A percentile compares a stretch with the other conserved stretches of the same genome.
Conservation (phyloP, 768 basidiomycete genomes). For the Phaeotremella skinneri region DNA sequence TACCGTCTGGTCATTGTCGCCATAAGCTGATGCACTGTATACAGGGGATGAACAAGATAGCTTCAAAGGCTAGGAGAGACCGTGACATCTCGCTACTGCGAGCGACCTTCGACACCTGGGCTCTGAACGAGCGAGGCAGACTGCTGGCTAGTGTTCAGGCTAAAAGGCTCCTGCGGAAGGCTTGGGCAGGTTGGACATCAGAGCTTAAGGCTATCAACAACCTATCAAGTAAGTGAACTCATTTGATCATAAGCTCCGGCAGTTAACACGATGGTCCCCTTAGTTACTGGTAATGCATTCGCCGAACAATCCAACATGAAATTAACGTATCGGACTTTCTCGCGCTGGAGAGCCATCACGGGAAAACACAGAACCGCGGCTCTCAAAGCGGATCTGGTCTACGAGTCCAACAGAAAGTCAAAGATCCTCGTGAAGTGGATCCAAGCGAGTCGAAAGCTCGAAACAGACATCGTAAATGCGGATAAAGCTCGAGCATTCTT, state of each 20-base stretch:
- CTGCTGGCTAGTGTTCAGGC: conserved; percentile 4
- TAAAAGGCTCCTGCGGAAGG: conserved; percentile 6
- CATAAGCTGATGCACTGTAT: neutral
- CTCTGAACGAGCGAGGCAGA: conserved; percentile 3
- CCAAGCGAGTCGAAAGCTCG: conserved; percentile 9
- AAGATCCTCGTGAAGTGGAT: conserved; percentile 20
- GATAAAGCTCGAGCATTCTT: conserved; percentile 42
- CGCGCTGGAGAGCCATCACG: conserved; percentile 18
- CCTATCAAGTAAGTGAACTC: conserved; percentile 9
- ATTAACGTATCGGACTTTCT: conserved; percentile 13
- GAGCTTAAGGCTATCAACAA: conserved; percentile 3
- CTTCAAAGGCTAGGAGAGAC: neutral
- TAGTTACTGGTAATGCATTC: neutral
- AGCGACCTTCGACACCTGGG: conserved; percentile 4
- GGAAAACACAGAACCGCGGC: neutral
- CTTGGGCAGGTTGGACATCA: conserved; percentile 14
- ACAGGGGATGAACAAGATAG: neutral
- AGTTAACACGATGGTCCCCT: neutral
- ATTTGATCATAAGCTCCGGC: neutral
- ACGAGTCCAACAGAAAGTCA: conserved; percentile 6
- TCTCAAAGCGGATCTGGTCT: conserved; percentile 19
- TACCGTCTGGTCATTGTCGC: neutral
- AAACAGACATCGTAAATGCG: conserved; percentile 15
- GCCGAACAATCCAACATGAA: conserved; percentile 8
- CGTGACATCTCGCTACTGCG: neutral